Evolutionary conservation across 176 grass and related monocot species (phyloP), one percentile per base, ranked within the genome.

Genomic region (Poa pratensis): DNA sequence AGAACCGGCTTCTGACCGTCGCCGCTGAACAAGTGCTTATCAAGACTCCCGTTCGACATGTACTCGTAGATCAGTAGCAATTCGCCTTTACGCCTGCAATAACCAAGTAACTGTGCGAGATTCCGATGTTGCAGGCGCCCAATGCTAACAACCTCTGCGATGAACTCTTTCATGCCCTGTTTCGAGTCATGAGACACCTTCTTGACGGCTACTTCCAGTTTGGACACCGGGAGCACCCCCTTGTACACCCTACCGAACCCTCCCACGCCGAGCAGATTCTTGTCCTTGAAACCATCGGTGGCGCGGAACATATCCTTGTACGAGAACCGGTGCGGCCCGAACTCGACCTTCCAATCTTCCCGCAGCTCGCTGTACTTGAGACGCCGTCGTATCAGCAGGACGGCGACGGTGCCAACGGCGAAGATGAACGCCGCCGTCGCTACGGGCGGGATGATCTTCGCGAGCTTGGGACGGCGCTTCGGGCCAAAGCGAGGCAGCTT

Each of bases 261-360:
- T 71, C 68, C 68, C 68, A 71, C 68, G 11, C 68, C 39, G 5
- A 71, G 20, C 68, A 71, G 68, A 45, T 71, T 71, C 68, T 45
- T 71, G 19, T 71, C 68, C 68, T 71, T 71, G 68, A 71, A 71
- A 20, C 68, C 68, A 2, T 3, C 39, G 7, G 68, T 71, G 68
- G 68, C 68, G 68, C 10, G 5, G 11, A 71, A 71, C 11, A 71
- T 20, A 7, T 71, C 39, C 39, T 71, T 71, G 68, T 71, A 71
- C 9, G 68, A 71, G 68, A 72, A 72, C 69, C 40, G 69, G 69
- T 72, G 69, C n/a, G 69, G 69, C 69, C 69, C 69, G 69, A 72
- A 72, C n/a, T 72, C 69, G 11, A 72, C n/a, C 40, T 72, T 42
- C 69, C 69, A 72, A 1, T 72, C 69, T 72, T 72, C 69, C 14